Percentiles rank a stretch among this genome's conserved stretches.
Evolutionary conservation across 345 rosid species (phyloP).

Genomic region (Salix suchowensis): DNA sequence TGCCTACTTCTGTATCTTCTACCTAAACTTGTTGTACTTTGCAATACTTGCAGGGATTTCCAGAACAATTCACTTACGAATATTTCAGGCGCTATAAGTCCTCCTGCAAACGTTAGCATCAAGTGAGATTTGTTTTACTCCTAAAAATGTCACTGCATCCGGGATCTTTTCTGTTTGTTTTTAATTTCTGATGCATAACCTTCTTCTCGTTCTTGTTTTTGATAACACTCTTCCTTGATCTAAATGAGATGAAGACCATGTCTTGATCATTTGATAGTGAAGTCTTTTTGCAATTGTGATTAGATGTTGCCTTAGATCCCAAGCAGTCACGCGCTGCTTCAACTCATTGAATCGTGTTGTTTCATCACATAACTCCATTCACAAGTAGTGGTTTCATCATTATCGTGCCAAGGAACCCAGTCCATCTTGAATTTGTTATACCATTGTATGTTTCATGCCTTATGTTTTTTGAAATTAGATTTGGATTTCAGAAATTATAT

Average conservation of each 20-base stretch:
- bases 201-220: neutral
- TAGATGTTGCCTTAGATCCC: too few relatives aligned
- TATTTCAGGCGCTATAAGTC: constrained; percentile 35
- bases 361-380: too few relatives aligned
- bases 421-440: neutral
- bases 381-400: too few relatives aligned
- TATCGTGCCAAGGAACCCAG: neutral
- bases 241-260: too few relatives aligned
- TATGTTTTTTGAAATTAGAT: neutral
- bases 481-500: too few relatives aligned
- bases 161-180: too few relatives aligned
- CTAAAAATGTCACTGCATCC: too few relatives aligned
- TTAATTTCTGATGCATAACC: neutral
- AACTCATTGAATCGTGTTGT: too few relatives aligned
- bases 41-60: constrained; percentile 42
- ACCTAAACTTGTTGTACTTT: neutral
- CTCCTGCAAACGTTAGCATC: constrained; percentile 49
- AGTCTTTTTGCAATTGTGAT: too few relatives aligned
- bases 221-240: too few relatives aligned
- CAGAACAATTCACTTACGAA: constrained; percentile 43
- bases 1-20: neutral
- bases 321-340: too few relatives aligned
- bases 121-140: constrained; percentile 23
- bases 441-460: neutral
- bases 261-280: too few relatives aligned